Conservation (phyloP, 768 basidiomycete genomes). For the Naganishia vishniacii region DNA sequence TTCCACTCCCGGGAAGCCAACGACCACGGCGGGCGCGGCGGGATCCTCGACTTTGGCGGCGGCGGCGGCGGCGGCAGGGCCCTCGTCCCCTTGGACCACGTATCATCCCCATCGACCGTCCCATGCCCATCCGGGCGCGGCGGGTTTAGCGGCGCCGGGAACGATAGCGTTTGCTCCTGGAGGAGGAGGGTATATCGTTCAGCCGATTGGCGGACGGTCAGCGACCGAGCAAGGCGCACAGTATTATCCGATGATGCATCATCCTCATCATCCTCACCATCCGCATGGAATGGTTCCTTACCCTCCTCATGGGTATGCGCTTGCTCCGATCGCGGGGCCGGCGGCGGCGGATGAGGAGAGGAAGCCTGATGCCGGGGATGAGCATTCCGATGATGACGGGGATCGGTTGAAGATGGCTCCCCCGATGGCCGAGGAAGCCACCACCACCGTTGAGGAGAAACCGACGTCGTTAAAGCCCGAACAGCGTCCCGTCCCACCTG, state of each 20-base stretch:
- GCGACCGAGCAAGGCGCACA: neutral
- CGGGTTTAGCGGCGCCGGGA: neutral
- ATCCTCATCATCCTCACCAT: neutral
- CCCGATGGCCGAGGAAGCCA: no score
- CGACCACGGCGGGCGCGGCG: neutral
- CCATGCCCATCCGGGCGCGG: slow-evolving; percentile 6
- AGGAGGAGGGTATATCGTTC: neutral
- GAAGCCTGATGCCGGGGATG: no score
- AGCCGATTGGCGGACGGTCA: neutral
- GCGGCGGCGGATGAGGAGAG: no score
- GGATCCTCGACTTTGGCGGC: neutral
- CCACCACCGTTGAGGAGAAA: no score
- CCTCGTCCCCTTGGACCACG: slow-evolving; percentile 8
- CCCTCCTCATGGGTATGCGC: neutral
- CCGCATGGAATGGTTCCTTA: slow-evolving; percentile 11
- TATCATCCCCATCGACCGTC: slow-evolving; percentile 9
- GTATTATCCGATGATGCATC: neutral
- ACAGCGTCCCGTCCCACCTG: neutral
- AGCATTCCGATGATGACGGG: no score
- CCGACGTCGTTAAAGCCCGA: neutral
- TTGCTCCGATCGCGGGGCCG: no score
- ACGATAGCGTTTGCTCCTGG: neutral
- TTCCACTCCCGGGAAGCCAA: neutral
- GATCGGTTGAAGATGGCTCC: no score
- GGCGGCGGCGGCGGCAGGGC: neutral